Percentiles rank a stretch among this genome's conserved stretches.
Evolutionary conservation across 1,284 basidiomycete genomes (phyloP).

Genomic region (Leccinum olivaceoglutinosum): DNA sequence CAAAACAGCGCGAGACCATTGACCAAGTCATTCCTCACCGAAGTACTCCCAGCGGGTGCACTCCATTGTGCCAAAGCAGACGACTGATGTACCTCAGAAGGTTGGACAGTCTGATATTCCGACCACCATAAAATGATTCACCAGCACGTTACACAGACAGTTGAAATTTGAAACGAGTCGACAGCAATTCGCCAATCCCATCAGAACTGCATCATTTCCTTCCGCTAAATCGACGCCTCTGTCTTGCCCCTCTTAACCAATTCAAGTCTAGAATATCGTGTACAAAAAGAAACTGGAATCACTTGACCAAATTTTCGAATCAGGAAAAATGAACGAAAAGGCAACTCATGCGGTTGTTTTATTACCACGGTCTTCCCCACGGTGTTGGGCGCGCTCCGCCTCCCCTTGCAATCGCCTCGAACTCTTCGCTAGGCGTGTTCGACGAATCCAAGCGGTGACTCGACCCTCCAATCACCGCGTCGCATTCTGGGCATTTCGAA

Average conservation of each 20-base stretch:
- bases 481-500: conserved; percentile 49
- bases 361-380: conserved; percentile 21
- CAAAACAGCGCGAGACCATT: not conserved
- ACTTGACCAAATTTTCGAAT: not conserved
- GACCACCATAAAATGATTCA: not conserved
- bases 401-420: conserved; percentile 37
- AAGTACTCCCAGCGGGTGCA: not conserved
- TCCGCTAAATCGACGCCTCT: not conserved
- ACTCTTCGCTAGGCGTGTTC: conserved; percentile 42
- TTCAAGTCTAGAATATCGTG: not conserved
- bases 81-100: not conserved
- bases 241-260: not conserved
- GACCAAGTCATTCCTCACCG: not conserved
- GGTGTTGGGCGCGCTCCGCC: not conserved
- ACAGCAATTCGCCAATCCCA: not conserved
- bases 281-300: not conserved
- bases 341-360: not conserved
- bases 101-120: not conserved
- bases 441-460: conserved; percentile 35
- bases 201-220: not conserved
- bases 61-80: not conserved
- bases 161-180: too few relatives aligned
- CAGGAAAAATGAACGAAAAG: not conserved
- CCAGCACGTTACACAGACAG: too few relatives aligned
- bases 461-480: conserved; percentile 44